A percentile compares a stretch with the other conserved stretches of the same genome.
phyloP scores from a whole-genome alignment of 495 filamentous ascomycete species.

The Amorphotheca resinae region DNA sequence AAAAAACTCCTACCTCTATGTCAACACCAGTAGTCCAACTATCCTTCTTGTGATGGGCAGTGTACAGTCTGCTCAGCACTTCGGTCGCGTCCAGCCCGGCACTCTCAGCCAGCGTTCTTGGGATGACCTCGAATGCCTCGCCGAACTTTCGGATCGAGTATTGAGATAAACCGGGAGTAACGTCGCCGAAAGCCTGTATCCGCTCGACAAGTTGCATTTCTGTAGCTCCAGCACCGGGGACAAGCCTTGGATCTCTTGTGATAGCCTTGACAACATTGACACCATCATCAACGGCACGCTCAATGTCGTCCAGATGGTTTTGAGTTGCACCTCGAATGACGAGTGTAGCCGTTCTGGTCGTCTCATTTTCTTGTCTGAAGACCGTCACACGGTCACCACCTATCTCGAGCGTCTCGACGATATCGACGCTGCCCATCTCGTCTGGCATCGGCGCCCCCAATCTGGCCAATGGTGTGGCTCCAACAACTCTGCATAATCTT shows the following conservation, averaged over 20 bases:
- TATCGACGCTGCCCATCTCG: constrained; percentile 90
- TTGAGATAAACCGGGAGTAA: constrained; percentile 83
- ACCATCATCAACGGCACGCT: constrained; percentile 94
- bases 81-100: constrained; percentile 94
- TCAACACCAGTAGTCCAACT: constrained; percentile 89
- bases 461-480: constrained; percentile 87
- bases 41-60: constrained; percentile 78
- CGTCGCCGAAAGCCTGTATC: constrained; percentile 76
- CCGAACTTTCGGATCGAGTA: constrained; percentile 95
- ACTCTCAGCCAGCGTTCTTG: constrained; percentile 83
- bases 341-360: constrained; percentile 84
- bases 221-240: constrained; percentile 90
- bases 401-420: constrained; percentile 97
- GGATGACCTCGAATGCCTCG: constrained; percentile 95
- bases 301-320: constrained; percentile 94
- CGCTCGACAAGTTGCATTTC: constrained; percentile 92
- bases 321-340: constrained; percentile 93
- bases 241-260: constrained; percentile 79
- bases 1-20: constrained; percentile 50
- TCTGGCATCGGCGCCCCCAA: constrained; percentile 98
- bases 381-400: constrained; percentile 97
- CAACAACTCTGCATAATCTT: constrained; percentile 88
- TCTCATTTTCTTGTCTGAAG: constrained; percentile 91
- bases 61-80: constrained; percentile 80
- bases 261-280: constrained; percentile 99